Conservation (phyloP, 306 rosid genomes). For the Ormosia semicastrata region DNA sequence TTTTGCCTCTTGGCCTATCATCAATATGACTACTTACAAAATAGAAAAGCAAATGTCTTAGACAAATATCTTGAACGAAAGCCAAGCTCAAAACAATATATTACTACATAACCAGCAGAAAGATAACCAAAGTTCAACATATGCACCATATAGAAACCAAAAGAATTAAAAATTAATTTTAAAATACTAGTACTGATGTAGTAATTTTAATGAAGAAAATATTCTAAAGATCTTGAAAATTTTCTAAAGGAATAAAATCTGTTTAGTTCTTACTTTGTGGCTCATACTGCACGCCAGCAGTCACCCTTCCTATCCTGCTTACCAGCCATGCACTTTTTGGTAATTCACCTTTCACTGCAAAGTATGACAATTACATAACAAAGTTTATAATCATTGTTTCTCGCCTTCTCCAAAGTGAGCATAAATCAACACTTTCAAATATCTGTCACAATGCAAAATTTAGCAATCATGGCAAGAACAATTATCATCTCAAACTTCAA, state of each 20-base stretch:
- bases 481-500: conserved; percentile 7
- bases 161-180: background rate
- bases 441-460: conserved; percentile 6
- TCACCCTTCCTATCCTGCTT: conserved; percentile 85
- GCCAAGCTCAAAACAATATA: conserved; percentile 12
- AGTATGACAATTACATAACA: conserved; percentile 25
- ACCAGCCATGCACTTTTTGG: conserved; percentile 84
- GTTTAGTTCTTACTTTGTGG: conserved; percentile 68
- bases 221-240: background rate
- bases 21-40: background rate
- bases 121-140: conserved; percentile 5
- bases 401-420: background rate
- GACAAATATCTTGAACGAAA: background rate
- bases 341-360: conserved; percentile 67
- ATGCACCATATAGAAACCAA: background rate
- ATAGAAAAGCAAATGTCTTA: background rate
- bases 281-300: conserved; percentile 91
- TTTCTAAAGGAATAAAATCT: conserved; percentile 9
- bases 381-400: conserved; percentile 9
- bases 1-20: background rate
- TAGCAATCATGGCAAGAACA: background rate
- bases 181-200: background rate
- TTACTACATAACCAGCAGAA: background rate
- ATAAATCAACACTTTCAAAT: conserved; percentile 1
- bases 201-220: background rate